Percentiles rank a stretch among this genome's conserved stretches.
Conservation (phyloP, 2,329 filamentous ascomycete species). For the Aspergillus arachidicola region DNA sequence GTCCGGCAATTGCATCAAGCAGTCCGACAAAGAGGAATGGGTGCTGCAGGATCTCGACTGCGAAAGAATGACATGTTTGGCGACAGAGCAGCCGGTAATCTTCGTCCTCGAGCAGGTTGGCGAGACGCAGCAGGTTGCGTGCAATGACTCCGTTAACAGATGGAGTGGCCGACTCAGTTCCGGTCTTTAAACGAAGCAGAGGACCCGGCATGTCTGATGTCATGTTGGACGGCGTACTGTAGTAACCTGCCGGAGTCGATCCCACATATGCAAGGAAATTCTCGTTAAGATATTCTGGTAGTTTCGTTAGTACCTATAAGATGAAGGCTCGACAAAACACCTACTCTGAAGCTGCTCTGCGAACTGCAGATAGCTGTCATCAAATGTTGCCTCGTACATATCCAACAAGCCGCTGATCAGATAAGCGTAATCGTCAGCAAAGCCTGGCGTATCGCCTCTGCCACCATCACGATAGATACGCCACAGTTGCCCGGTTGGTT, state of each 20-base stretch:
- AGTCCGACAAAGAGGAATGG: slow-evolving; percentile 88
- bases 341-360: slow-evolving; percentile 77
- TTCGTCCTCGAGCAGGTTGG: slow-evolving; percentile 67
- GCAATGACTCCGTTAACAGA: slow-evolving; percentile 88
- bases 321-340: slow-evolving; percentile 22
- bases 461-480: slow-evolving; percentile 71
- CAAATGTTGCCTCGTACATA: slow-evolving; percentile 79
- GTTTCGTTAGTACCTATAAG: slow-evolving; percentile 17
- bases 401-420: slow-evolving; percentile 80
- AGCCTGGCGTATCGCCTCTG: slow-evolving; percentile 67
- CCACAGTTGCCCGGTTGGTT: slow-evolving; percentile 63
- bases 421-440: slow-evolving; percentile 95
- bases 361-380: slow-evolving; percentile 75
- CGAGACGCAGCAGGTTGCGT: slow-evolving; percentile 81
- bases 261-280: slow-evolving; percentile 72
- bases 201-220: slow-evolving; percentile 62
- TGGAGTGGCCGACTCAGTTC: slow-evolving; percentile 89
- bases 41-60: slow-evolving; percentile 88
- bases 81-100: slow-evolving; percentile 66
- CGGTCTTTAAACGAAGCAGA: slow-evolving; percentile 87
- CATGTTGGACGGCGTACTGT: slow-evolving; percentile 46
- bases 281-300: slow-evolving; percentile 67
- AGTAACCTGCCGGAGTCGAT: slow-evolving; percentile 43
- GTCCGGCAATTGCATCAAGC: slow-evolving; percentile 73
- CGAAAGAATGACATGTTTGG: slow-evolving; percentile 80